Base-by-base conservation (phyloP, 805 yeast species). In the Saturnispora galanensis region DNA sequence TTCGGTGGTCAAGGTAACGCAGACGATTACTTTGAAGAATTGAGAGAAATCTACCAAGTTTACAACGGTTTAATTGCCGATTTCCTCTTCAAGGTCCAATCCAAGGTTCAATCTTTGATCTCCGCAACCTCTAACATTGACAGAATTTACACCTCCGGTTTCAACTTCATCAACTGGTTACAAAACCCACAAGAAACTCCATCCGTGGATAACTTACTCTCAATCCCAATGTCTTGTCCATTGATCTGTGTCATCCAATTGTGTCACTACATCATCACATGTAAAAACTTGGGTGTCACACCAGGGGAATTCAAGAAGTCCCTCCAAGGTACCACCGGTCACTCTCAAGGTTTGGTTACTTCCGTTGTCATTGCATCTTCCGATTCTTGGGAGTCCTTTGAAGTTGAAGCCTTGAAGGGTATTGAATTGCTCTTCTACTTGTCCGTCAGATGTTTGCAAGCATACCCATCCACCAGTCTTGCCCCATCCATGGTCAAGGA, bases 1-100 rank as follows among this genome's bases (percentile, higher is more conserved):
- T 93, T 90, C 58, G 98, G 99, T 63, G 99, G 99, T 59, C 99
- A 93, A 71, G 99, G 99, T 67, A 90, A 87, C 70, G 81, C 95
- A 43, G 97, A 93, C 62, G 97, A 93, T 63, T 93, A 87, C 71
- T 93, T 93, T 56, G 96, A 89, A 63, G 99, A 93, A 71, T 76
- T 93, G 62, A 80, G 95, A 63, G 94, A 87, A 52, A 64, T 89
- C 48, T 82, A 84, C 70, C 69, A 76, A 52, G 73, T 80, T 47
- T 93, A 93, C 71, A 73, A 80, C 52, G 84, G 85, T 26, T 70
- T 90, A 50, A 69, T 88, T 45, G 65, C 73, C 18, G 90, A 83
- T 56, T 77, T 90, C 55, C 73, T 93, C 55, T 66, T 70, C 50
- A 73, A 78, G 53, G 76, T 87, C 47, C 87, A 90, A 52, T 67